A percentile compares a stretch with the other conserved stretches of the same genome.
These are phyloP conservation scores for Fusarium armeniacum DNA, from an alignment of 2,329 filamentous ascomycete genomes.

Conservation along the genomic window DNA sequence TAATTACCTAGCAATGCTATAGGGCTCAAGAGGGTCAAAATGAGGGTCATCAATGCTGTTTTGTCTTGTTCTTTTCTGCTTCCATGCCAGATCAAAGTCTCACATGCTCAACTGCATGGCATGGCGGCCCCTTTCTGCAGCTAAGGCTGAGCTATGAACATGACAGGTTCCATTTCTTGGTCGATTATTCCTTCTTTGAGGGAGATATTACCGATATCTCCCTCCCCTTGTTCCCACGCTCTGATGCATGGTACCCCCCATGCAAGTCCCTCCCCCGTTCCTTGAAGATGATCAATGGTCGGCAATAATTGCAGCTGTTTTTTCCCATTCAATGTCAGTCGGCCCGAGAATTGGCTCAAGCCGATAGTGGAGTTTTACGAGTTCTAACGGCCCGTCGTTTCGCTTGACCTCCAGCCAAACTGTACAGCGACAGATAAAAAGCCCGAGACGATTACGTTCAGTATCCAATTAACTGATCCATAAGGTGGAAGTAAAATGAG, in stretches of 20 bases:
- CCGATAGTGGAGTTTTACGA: constrained; percentile 1
- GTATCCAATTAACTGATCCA: background rate
- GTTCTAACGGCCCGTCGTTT: background rate
- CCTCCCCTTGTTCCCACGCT: background rate
- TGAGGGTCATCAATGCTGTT: background rate
- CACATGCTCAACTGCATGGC: background rate
- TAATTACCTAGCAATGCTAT: background rate
- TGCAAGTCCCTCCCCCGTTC: background rate
- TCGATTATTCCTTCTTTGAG: constrained; percentile 5
- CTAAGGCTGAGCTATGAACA: background rate
- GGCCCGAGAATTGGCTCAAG: background rate
- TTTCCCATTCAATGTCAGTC: background rate
- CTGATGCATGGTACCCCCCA: background rate
- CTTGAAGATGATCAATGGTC: constrained; percentile 5
- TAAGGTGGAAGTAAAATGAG: background rate
- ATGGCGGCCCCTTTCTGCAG: background rate
- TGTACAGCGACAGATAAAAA: background rate
- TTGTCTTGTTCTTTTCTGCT: background rate
- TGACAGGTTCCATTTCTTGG: background rate
- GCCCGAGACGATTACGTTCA: constrained; percentile 1
- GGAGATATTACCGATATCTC: background rate
- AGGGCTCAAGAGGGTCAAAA: background rate
- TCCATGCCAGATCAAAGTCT: background rate
- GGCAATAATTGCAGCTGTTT: background rate
- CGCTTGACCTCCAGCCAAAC: background rate